Evolutionary conservation across 352 stramenopile genomes (phyloP).

Genomic region (Nothophytophthora sp.): DNA sequence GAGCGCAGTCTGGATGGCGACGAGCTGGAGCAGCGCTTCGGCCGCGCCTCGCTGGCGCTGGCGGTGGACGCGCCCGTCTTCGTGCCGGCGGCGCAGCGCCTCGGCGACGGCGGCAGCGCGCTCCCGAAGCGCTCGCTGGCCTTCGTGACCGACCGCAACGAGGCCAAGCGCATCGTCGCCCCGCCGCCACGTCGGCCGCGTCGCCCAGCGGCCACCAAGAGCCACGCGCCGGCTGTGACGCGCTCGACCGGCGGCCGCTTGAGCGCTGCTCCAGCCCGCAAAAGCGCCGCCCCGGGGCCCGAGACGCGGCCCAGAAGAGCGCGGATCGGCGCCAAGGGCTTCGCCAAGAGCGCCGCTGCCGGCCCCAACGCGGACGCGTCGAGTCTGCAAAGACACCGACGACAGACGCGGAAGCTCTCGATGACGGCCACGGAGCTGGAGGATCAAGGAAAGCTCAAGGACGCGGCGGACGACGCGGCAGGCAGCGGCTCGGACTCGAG

Average conservation of each 20-base stretch:
- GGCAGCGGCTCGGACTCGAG: conserved; percentile 36
- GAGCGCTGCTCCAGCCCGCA: too few species aligned
- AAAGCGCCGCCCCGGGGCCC: not conserved
- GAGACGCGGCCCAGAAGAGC: conserved; percentile 46
- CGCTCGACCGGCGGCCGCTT: conserved; percentile 10
- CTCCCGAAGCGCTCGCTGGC: conserved; percentile 39
- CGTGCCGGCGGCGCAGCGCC: conserved; percentile 28
- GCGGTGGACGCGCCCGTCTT: conserved; percentile 58
- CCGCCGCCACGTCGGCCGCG: conserved; percentile 6
- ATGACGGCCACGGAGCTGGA: conserved; percentile 28
- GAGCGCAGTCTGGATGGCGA: conserved; percentile 59
- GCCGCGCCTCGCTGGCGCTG: conserved; percentile 32
- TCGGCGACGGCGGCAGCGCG: conserved; percentile 7
- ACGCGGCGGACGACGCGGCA: not conserved
- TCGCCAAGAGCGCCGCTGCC: conserved; percentile 21
- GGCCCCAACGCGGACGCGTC: conserved; percentile 16
- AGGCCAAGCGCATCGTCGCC: not conserved
- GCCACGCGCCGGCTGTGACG: conserved; percentile 13
- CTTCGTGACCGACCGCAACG: conserved; percentile 49
- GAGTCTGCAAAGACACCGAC: conserved; percentile 21
- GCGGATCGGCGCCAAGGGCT: conserved; percentile 51
- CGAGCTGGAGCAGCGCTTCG: conserved; percentile 69
- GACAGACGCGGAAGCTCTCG: conserved; percentile 30
- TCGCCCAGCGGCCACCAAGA: conserved; percentile 21
- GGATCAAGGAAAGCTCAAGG: not conserved